A percentile compares a stretch with the other conserved stretches of the same genome.
Evolutionary conservation across 176 grass and related monocot genomes (phyloP).

Genomic region (Oryza australiensis): DNA sequence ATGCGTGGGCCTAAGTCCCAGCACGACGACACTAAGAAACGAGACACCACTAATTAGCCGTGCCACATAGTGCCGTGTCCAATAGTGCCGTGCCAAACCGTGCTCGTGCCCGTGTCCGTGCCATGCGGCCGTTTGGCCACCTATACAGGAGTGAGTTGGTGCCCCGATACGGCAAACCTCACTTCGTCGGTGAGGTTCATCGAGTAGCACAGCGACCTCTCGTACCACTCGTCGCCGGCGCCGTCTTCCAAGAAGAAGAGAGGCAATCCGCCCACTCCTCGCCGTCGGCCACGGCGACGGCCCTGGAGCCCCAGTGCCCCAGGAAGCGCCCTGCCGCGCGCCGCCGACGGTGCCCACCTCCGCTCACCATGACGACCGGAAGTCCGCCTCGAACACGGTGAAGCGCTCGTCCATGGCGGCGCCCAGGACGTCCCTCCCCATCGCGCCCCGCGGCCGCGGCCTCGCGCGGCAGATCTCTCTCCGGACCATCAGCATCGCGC

Average conservation of each 20-base stretch:
- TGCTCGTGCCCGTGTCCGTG: too few relatives aligned
- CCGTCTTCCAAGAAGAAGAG: constrained; percentile 23
- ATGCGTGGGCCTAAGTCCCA: too few relatives aligned
- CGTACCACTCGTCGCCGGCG: background rate
- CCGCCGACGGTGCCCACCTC: background rate
- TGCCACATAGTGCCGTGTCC: too few relatives aligned
- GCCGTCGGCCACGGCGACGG: background rate
- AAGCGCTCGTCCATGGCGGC: background rate
- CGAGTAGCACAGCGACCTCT: background rate
- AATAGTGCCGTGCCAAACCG: too few relatives aligned
- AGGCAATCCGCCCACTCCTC: background rate
- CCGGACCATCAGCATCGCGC: background rate
- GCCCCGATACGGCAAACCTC: too few relatives aligned
- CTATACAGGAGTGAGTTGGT: too few relatives aligned
- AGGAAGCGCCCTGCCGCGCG: background rate
- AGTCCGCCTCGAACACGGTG: constrained; percentile 16
- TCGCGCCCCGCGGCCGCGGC: too few relatives aligned
- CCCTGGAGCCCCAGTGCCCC: constrained; percentile 1
- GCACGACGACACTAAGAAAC: too few relatives aligned
- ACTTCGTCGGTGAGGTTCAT: background rate
- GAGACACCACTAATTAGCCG: too few relatives aligned
- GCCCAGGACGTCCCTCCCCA: too few relatives aligned
- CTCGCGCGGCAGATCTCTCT: background rate
- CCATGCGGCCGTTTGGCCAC: too few relatives aligned
- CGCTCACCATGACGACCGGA: background rate